Conservation (phyloP, 495 filamentous ascomycete genomes). For the Penicillium odoratum region DNA sequence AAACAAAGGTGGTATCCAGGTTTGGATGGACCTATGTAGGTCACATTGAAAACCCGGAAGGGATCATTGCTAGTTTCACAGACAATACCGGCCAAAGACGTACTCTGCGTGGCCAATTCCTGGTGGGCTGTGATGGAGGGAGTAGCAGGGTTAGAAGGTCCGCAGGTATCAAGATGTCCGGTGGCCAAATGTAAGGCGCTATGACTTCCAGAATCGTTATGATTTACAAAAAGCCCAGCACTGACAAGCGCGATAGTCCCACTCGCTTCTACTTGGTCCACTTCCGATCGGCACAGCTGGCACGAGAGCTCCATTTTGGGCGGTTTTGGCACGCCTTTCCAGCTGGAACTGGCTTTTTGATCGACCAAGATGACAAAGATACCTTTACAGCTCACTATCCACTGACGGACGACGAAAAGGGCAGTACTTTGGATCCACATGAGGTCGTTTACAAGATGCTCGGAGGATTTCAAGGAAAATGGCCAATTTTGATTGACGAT, state of each 20-base stretch:
- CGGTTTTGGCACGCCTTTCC: neutral
- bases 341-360: neutral
- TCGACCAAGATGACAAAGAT: constrained; percentile 10
- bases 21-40: neutral
- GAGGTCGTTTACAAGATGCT: too few relatives aligned
- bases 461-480: too few relatives aligned
- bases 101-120: neutral
- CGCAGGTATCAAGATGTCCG: neutral
- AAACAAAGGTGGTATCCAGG: neutral
- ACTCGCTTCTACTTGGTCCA: neutral
- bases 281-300: neutral
- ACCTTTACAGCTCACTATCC: constrained; percentile 34
- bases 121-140: neutral
- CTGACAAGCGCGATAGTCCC: too few relatives aligned
- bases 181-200: too few relatives aligned
- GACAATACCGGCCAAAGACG: neutral
- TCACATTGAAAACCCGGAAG: neutral
- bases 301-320: neutral
- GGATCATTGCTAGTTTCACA: neutral
- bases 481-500: neutral
- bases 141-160: neutral
- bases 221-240: too few relatives aligned
- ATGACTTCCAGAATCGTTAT: too few relatives aligned
- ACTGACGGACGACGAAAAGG: too few relatives aligned
- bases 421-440: too few relatives aligned